Percentiles rank a stretch among this genome's conserved stretches.
These are phyloP conservation scores for Colletotrichum australisinense DNA, from an alignment of 2,329 filamentous ascomycete genomes.

Conservation along the genomic window DNA sequence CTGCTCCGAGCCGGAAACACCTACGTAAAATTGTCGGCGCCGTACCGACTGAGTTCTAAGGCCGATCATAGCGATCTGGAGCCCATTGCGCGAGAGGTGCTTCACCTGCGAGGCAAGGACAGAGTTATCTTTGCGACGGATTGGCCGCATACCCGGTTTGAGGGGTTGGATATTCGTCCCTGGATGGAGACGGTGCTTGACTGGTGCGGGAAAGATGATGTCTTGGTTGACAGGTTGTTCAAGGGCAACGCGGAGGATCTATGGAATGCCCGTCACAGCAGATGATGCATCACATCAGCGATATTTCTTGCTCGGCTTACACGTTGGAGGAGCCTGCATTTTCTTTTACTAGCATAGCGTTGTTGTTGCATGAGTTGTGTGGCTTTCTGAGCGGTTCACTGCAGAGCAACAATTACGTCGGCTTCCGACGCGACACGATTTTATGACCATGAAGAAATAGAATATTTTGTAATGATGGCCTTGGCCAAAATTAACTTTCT, in stretches of 20 bases:
- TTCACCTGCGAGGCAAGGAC: slow-evolving; percentile 53
- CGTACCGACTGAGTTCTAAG: slow-evolving; percentile 64
- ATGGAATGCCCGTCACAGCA: slow-evolving; percentile 40
- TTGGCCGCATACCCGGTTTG: slow-evolving; percentile 73
- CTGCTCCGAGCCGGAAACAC: slow-evolving; percentile 59
- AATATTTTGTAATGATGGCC: background rate
- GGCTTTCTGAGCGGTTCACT: background rate
- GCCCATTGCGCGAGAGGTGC: slow-evolving; percentile 59
- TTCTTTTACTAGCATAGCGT: slow-evolving; percentile 2
- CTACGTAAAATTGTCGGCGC: slow-evolving; percentile 69
- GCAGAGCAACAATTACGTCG: slow-evolving; percentile 6
- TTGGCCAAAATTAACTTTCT: background rate
- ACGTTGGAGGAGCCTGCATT: background rate
- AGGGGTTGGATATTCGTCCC: slow-evolving; percentile 64
- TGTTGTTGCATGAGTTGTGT: background rate
- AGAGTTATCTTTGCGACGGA: slow-evolving; percentile 70
- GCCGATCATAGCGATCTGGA: slow-evolving; percentile 57
- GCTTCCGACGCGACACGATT: slow-evolving; percentile 12
- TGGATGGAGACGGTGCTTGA: slow-evolving; percentile 65
- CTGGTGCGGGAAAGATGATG: slow-evolving; percentile 59
- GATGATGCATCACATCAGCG: background rate
- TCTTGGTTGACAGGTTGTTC: slow-evolving; percentile 62
- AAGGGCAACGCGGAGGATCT: slow-evolving; percentile 66
- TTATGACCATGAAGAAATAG: slow-evolving; percentile 8
- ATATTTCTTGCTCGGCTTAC: background rate